A percentile compares a stretch with the other conserved stretches of the same genome.
Evolutionary conservation across 768 basidiomycete genomes (phyloP).

Genomic region (Naganishia kalamii): DNA sequence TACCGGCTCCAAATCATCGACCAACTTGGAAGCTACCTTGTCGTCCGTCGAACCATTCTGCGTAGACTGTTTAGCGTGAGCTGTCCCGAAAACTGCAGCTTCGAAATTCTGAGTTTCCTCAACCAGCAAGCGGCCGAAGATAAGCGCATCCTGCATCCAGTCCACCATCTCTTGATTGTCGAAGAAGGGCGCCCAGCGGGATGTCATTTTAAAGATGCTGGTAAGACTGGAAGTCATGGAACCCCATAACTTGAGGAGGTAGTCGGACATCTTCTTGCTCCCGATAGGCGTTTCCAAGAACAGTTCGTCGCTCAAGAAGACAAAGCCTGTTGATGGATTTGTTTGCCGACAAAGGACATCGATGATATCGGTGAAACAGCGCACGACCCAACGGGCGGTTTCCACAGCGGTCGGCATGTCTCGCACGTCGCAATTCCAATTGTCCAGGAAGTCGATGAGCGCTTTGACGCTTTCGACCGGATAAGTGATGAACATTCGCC

Average conservation of each 20-base stretch:
- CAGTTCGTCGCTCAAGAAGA: constrained; percentile 25
- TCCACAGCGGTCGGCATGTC: constrained; percentile 57
- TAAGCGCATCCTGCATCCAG: constrained; percentile 98
- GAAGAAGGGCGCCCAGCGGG: constrained; percentile 72
- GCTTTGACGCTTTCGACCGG: constrained; percentile 65
- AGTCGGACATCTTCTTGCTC: constrained; percentile 49
- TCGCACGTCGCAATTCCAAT: constrained; percentile 60
- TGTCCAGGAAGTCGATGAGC: constrained; percentile 60
- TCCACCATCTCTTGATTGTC: constrained; percentile 77
- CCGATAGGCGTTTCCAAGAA: constrained; percentile 38
- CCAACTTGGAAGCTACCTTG: constrained; percentile 63
- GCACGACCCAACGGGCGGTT: constrained; percentile 83
- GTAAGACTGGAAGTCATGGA: constrained; percentile 72
- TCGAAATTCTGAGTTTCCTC: constrained; percentile 76
- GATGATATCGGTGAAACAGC: constrained; percentile 84
- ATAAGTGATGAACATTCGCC: constrained; percentile 63
- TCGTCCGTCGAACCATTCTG: not conserved
- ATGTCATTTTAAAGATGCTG: constrained; percentile 77
- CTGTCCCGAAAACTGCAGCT: constrained; percentile 53
- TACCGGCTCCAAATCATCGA: constrained; percentile 68
- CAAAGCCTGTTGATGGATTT: constrained; percentile 13
- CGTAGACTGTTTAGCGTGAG: constrained; percentile 30
- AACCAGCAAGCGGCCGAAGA: constrained; percentile 81
- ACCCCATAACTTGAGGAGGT: constrained; percentile 69
- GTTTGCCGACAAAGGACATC: constrained; percentile 64